Percentiles rank a stretch among this genome's conserved stretches.
Evolutionary conservation across 208 protist species (phyloP).

Genomic region (Herpetomonas samuelpessoai): DNA sequence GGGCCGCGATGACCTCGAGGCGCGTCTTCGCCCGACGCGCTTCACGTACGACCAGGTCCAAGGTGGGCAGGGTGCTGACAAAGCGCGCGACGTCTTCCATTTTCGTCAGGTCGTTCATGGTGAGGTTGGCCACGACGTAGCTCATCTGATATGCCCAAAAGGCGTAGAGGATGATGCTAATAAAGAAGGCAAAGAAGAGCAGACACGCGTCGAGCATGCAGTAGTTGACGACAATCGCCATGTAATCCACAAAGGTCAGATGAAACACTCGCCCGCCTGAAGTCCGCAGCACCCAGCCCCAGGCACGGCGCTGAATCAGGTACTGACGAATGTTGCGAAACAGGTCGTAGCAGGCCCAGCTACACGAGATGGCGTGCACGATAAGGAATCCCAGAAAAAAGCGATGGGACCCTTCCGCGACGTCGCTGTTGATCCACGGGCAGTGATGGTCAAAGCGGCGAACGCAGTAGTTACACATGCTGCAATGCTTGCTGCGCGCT

Average conservation of each 20-base stretch:
- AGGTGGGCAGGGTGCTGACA: constrained; percentile 40
- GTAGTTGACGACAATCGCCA: constrained; percentile 58
- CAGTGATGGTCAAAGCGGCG: constrained; percentile 97
- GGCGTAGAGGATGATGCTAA: constrained; percentile 65
- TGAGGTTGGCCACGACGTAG: constrained; percentile 72
- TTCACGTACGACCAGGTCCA: constrained; percentile 65
- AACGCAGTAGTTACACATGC: constrained; percentile 91
- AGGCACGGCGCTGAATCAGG: constrained; percentile 39
- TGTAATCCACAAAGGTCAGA: constrained; percentile 47
- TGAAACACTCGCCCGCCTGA: constrained; percentile 21
- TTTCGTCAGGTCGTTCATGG: constrained; percentile 89
- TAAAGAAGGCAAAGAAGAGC: constrained; percentile 71
- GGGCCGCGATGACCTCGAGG: constrained; percentile 48
- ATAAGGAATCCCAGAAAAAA: constrained; percentile 92
- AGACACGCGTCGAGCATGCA: constrained; percentile 59
- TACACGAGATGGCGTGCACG: constrained; percentile 77
- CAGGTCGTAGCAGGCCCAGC: constrained; percentile 73
- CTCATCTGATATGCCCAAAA: constrained; percentile 88
- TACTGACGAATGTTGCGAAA: constrained; percentile 55
- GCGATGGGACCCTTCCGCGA: constrained; percentile 92
- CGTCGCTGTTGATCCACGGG: constrained; percentile 97
- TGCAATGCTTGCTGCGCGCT: constrained; percentile 94
- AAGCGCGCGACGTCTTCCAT: constrained; percentile 74
- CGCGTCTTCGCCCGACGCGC: constrained; percentile 40
- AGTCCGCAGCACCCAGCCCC: constrained; percentile 57